These are phyloP conservation scores for Tetragonia tetragonoides DNA, from an alignment of 148 eudicot species.

Conservation along the genomic window DNA sequence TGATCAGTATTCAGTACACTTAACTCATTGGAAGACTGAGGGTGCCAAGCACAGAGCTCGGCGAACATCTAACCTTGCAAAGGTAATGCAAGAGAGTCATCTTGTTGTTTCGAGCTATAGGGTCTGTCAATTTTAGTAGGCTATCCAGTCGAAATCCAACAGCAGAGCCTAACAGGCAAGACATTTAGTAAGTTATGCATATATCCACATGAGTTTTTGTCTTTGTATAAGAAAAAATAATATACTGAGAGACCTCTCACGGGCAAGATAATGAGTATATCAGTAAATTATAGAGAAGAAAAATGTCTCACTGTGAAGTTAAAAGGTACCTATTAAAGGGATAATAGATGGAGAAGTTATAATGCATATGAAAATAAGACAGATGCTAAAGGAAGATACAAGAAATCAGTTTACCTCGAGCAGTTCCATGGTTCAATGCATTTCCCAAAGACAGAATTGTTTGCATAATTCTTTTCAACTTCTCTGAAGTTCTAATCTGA, in stretches of 20 bases:
- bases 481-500: constrained; percentile 86
- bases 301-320: not conserved
- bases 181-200: not conserved
- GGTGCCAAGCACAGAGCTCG: not conserved
- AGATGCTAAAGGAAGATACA: not conserved
- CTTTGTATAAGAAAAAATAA: not conserved
- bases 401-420: constrained; percentile 55
- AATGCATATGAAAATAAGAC: not conserved
- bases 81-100: constrained; percentile 99
- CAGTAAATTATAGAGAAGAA: not conserved
- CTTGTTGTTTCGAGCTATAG: constrained; percentile 82
- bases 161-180: constrained; percentile 66
- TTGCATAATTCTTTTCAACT: constrained; percentile 87
- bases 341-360: not conserved
- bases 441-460: constrained; percentile 91
- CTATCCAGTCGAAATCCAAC: constrained; percentile 96
- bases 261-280: not conserved
- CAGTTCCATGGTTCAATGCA: constrained; percentile 98
- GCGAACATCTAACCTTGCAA: constrained; percentile 59
- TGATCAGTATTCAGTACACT: not conserved
- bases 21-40: not conserved
- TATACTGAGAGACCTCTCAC: not conserved
- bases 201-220: not conserved
- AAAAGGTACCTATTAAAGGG: not conserved
- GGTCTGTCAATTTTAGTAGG: constrained; percentile 90